phyloP scores from a whole-genome alignment of 768 basidiomycete species.

The Trametes sanguinea region DNA sequence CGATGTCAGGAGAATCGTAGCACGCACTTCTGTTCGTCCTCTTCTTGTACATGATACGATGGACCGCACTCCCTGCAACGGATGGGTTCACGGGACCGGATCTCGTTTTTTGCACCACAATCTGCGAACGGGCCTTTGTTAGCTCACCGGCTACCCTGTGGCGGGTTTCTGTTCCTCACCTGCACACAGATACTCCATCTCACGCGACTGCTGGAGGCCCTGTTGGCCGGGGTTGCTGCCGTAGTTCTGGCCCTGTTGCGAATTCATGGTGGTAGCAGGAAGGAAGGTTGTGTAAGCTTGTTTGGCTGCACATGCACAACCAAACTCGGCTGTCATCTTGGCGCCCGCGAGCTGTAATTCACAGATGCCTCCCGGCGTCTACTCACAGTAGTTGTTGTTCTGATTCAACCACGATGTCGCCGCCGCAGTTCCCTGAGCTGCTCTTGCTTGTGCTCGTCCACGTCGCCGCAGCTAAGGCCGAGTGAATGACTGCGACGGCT shows the following conservation, averaged over 20 bases:
- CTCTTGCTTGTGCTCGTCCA: too few species aligned
- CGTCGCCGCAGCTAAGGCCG: too few species aligned
- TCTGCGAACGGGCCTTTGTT: slow-evolving; percentile 43
- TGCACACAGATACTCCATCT: slow-evolving; percentile 88
- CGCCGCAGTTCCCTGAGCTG: too few species aligned
- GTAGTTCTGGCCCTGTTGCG: slow-evolving; percentile 36
- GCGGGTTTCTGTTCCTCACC: slow-evolving; percentile 45
- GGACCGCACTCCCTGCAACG: slow-evolving; percentile 96
- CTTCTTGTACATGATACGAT: slow-evolving; percentile 99
- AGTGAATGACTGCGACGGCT: too few species aligned
- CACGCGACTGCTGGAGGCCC: slow-evolving; percentile 41
- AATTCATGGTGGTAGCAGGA: slow-evolving; percentile 40
- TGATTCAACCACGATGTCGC: not conserved
- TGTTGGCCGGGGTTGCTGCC: slow-evolving; percentile 26
- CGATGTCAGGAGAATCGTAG: not conserved
- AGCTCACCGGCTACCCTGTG: not conserved
- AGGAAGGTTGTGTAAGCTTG: slow-evolving; percentile 30
- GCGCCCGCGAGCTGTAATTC: not conserved
- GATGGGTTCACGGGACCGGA: slow-evolving; percentile 88
- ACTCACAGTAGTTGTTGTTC: not conserved
- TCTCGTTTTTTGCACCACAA: slow-evolving; percentile 90
- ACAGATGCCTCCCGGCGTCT: not conserved
- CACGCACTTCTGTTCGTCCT: slow-evolving; percentile 87
- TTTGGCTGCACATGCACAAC: slow-evolving; percentile 18
- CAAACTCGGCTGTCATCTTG: slow-evolving; percentile 12